phyloP scores from a whole-genome alignment of 495 filamentous ascomycete species.

The Glarea lozoyensis region DNA sequence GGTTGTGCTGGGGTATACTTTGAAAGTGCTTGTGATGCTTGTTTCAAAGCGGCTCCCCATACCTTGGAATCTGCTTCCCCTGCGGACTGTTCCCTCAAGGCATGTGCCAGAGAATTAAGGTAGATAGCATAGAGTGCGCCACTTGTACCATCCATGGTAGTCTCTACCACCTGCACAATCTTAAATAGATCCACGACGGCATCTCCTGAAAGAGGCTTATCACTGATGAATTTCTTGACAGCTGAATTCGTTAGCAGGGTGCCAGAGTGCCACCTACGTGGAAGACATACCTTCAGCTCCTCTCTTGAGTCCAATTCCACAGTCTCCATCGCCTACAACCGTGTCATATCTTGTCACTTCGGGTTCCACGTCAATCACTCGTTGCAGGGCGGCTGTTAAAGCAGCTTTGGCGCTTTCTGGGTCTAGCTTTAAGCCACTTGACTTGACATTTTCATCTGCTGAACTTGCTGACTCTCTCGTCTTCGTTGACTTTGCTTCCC shows the following conservation, averaged over 20 bases:
- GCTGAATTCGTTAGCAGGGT: slow-evolving; percentile 31
- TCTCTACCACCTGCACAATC: slow-evolving; percentile 80
- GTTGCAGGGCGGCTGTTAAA: slow-evolving; percentile 58
- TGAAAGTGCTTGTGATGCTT: slow-evolving; percentile 59
- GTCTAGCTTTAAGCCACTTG: slow-evolving; percentile 69
- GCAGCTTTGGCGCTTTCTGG: slow-evolving; percentile 43
- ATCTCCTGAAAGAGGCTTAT: slow-evolving; percentile 52
- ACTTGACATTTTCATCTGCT: slow-evolving; percentile 37
- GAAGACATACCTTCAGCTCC: slow-evolving; percentile 67
- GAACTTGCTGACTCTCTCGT: slow-evolving; percentile 31
- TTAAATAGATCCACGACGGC: slow-evolving; percentile 59
- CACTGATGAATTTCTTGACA: slow-evolving; percentile 55
- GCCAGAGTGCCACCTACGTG: slow-evolving; percentile 6
- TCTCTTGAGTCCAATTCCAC: slow-evolving; percentile 80
- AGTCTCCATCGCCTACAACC: slow-evolving; percentile 92
- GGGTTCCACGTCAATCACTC: slow-evolving; percentile 68
- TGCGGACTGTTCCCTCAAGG: slow-evolving; percentile 51
- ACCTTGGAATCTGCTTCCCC: slow-evolving; percentile 41
- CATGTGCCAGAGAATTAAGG: slow-evolving; percentile 77
- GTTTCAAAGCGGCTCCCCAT: slow-evolving; percentile 68
- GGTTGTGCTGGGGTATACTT: slow-evolving; percentile 85
- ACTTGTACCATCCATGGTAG: slow-evolving; percentile 89
- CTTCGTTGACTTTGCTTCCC: slow-evolving; percentile 41
- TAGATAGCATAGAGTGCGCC: slow-evolving; percentile 95
- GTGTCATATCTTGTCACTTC: slow-evolving; percentile 86